phyloP scores from a whole-genome alignment of 2,329 filamentous ascomycete genomes.

The Diplodia scrobiculata region DNA sequence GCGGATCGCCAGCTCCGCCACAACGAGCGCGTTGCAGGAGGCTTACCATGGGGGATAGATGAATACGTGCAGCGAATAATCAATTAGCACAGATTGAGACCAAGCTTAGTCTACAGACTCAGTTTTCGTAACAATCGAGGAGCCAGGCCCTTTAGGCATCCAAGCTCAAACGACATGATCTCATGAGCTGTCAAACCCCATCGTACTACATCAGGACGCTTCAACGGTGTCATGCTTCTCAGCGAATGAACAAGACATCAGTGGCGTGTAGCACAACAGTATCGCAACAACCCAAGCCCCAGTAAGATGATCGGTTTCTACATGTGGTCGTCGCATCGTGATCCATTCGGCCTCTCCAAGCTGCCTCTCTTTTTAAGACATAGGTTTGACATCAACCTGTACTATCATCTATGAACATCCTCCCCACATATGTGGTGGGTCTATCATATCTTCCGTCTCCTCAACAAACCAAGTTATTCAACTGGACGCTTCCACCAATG shows the following conservation, averaged over 20 bases:
- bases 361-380: background rate
- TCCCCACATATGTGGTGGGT: background rate
- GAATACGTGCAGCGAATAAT: no score
- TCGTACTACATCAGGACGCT: background rate
- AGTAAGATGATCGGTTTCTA: background rate
- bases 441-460: constrained; percentile 5
- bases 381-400: background rate
- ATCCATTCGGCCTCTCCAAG: background rate
- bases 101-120: background rate
- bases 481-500: background rate
- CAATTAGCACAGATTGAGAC: no score
- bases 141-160: background rate
- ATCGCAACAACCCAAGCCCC: background rate
- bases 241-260: background rate
- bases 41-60: background rate
- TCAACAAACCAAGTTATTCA: background rate
- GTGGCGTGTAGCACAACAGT: background rate
- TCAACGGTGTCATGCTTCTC: background rate
- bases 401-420: constrained; percentile 12
- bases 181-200: background rate
- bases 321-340: constrained; percentile 1
- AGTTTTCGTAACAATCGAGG: background rate
- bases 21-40: background rate
- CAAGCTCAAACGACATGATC: background rate
- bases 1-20: no score